phyloP scores from a whole-genome alignment of 352 stramenopile species.

The Labyrinthula sp. region DNA sequence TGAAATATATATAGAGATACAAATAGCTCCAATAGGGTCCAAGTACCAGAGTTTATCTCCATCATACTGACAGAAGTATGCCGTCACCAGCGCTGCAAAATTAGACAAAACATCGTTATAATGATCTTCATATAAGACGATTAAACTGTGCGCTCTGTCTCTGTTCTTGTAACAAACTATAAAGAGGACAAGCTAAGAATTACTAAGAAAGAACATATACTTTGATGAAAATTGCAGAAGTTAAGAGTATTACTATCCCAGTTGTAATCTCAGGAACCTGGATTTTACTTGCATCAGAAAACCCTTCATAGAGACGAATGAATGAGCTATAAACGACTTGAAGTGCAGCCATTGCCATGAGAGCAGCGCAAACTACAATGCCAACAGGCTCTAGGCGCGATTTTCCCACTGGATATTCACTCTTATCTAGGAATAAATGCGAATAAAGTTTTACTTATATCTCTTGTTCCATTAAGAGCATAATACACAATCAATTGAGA shows the following conservation, averaged over 20 bases:
- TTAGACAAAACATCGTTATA: slow-evolving; percentile 88
- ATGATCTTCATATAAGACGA: slow-evolving; percentile 65
- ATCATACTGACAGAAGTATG: slow-evolving; percentile 40
- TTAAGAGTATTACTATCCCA: slow-evolving; percentile 43
- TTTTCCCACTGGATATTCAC: slow-evolving; percentile 73
- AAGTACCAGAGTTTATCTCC: slow-evolving; percentile 81
- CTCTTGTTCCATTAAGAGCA: slow-evolving; percentile 14
- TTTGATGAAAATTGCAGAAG: slow-evolving; percentile 53
- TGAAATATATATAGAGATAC: slow-evolving; percentile 86
- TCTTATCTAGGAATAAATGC: too few relatives aligned
- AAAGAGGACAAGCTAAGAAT: slow-evolving; percentile 52
- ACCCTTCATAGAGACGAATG: slow-evolving; percentile 50
- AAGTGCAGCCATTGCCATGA: slow-evolving; percentile 86
- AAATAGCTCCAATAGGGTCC: slow-evolving; percentile 73
- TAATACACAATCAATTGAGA: slow-evolving; percentile 26
- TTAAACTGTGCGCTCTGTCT: slow-evolving; percentile 31
- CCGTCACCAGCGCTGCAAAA: slow-evolving; percentile 57
- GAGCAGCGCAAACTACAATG: slow-evolving; percentile 76
- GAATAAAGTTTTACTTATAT: too few relatives aligned
- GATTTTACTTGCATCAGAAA: slow-evolving; percentile 34
- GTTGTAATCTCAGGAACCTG: slow-evolving; percentile 45
- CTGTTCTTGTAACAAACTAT: slow-evolving; percentile 39
- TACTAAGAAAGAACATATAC: too few relatives aligned
- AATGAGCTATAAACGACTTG: slow-evolving; percentile 74
- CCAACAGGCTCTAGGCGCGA: slow-evolving; percentile 72